Evolutionary conservation across 257 asterid genomes (phyloP).

Genomic region (Catharanthus roseus): DNA sequence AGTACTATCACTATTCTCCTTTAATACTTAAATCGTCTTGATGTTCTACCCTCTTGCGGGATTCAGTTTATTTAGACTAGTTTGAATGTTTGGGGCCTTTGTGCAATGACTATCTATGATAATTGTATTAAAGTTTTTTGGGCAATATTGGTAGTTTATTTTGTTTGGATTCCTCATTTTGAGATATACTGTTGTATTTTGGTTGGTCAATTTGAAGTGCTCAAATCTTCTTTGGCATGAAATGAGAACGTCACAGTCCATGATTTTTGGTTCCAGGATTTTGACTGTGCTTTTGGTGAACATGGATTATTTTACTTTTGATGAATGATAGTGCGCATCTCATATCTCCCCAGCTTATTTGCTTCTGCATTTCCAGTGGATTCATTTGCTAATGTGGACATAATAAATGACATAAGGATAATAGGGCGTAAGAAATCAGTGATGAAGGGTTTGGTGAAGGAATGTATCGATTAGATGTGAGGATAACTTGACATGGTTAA

Average conservation of each 20-base stretch:
- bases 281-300: not conserved
- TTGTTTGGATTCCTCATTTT: not conserved
- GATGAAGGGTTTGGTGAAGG: not conserved
- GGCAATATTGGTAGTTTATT: not conserved
- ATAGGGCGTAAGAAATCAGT: not conserved
- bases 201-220: not conserved
- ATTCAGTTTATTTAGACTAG: not conserved
- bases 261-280: not conserved
- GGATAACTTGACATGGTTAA: too few relatives aligned
- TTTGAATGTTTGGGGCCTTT: not conserved
- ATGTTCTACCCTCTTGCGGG: not conserved
- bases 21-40: constrained; percentile 1
- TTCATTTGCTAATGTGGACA: not conserved
- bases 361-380: not conserved
- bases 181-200: not conserved
- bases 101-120: not conserved
- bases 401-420: not conserved
- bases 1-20: constrained; percentile 24
- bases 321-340: not conserved
- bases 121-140: not conserved
- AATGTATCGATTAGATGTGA: not conserved
- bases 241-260: not conserved
- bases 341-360: not conserved
- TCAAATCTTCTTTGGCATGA: not conserved
- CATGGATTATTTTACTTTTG: not conserved